phyloP scores from a whole-genome alignment of 768 basidiomycete species.

The Epithele typhae region DNA sequence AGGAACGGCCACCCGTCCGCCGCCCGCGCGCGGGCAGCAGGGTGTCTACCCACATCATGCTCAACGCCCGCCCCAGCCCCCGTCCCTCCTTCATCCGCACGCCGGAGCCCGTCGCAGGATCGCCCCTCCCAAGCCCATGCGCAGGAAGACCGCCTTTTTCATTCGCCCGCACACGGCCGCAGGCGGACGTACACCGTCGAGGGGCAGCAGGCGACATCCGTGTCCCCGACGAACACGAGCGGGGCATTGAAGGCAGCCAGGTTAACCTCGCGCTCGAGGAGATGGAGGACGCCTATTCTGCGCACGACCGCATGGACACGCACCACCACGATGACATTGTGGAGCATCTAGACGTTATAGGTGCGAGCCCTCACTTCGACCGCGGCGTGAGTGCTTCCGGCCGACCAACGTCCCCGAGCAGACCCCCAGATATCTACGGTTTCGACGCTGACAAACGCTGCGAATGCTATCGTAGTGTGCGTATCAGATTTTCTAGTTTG shows the following conservation, averaged over 20 bases:
- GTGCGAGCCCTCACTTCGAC: constrained; percentile 29
- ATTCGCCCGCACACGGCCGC: neutral
- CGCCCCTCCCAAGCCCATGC: too few relatives aligned
- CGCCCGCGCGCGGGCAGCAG: constrained; percentile 18
- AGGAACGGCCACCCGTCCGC: neutral
- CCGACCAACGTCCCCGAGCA: constrained; percentile 21
- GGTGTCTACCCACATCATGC: constrained; percentile 22
- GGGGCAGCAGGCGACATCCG: constrained; percentile 38
- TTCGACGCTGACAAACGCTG: constrained; percentile 72
- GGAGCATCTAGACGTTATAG: constrained; percentile 79
- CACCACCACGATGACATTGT: constrained; percentile 78
- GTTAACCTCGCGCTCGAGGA: constrained; percentile 25
- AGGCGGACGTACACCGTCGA: constrained; percentile 30
- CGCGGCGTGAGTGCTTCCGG: neutral
- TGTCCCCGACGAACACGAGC: constrained; percentile 29
- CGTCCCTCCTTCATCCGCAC: neutral
- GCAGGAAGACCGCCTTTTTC: too few relatives aligned
- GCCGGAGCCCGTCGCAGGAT: too few relatives aligned
- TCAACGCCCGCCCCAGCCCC: constrained; percentile 1
- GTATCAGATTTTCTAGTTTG: constrained; percentile 9
- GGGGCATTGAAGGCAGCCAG: constrained; percentile 44
- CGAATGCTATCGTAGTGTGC: constrained; percentile 73
- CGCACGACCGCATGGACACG: constrained; percentile 20
- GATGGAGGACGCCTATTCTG: constrained; percentile 3
- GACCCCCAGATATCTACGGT: constrained; percentile 75